Conservation (phyloP, 805 yeast genomes). For the Metschnikowia amazonensis region DNA sequence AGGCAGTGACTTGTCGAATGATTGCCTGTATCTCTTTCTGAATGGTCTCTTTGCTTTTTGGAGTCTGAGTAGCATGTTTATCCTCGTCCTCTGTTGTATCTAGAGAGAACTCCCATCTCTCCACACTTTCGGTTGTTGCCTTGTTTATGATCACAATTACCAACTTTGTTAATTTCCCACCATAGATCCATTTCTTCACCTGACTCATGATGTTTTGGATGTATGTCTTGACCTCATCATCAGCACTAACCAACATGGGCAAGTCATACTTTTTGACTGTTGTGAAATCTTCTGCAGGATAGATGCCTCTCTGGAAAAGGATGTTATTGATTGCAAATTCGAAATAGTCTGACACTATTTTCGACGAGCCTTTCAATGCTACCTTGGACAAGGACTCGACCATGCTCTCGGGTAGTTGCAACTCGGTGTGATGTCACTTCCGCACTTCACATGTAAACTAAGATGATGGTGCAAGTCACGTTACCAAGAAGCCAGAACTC, state of each 20-base stretch:
- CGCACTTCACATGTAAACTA: not conserved
- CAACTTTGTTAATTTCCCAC: slow-evolving; percentile 62
- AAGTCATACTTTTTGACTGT: slow-evolving; percentile 77
- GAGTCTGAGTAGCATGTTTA: not conserved
- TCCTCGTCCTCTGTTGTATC: slow-evolving; percentile 28
- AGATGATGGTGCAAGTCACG: slow-evolving; percentile 1
- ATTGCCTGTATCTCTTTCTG: slow-evolving; percentile 80
- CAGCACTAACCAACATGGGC: slow-evolving; percentile 65
- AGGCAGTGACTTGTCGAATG: slow-evolving; percentile 83
- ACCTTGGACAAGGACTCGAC: slow-evolving; percentile 34
- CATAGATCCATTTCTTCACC: slow-evolving; percentile 62
- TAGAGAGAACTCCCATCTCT: slow-evolving; percentile 82
- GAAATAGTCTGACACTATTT: slow-evolving; percentile 77
- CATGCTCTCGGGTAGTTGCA: slow-evolving; percentile 6
- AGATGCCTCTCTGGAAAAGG: slow-evolving; percentile 83
- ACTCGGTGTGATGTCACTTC: slow-evolving; percentile 1
- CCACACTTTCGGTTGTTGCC: slow-evolving; percentile 64
- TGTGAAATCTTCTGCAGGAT: slow-evolving; percentile 81
- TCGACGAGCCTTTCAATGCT: slow-evolving; percentile 74
- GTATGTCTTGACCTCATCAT: slow-evolving; percentile 71
- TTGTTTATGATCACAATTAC: slow-evolving; percentile 72
- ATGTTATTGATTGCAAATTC: slow-evolving; percentile 78
- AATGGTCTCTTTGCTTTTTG: slow-evolving; percentile 44
- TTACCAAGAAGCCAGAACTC: not conserved
- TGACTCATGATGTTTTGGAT: slow-evolving; percentile 65